Percentiles rank a stretch among this genome's conserved stretches.
These are phyloP conservation scores for Scutellaria galericulata DNA, from an alignment of 257 asterid species.

Conservation along the genomic window DNA sequence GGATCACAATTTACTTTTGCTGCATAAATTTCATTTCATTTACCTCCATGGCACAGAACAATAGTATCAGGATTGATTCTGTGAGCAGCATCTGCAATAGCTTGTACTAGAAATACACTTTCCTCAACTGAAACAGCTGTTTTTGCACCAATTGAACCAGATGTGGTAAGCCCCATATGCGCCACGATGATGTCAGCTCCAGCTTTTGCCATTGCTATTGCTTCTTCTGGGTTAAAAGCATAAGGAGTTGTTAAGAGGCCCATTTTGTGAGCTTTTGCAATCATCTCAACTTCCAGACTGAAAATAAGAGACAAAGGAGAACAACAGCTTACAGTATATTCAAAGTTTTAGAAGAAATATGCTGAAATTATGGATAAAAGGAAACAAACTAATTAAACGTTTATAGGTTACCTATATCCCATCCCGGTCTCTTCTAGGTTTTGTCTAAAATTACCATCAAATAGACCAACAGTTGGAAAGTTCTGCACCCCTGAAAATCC, in stretches of 20 bases:
- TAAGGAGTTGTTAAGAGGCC: conserved; percentile 97
- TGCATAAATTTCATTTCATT: conserved; percentile 1
- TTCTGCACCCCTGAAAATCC: conserved; percentile 96
- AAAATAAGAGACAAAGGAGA: not conserved
- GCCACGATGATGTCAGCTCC: conserved; percentile 98
- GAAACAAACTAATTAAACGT: not conserved
- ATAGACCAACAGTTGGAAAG: conserved; percentile 96
- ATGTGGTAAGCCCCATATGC: conserved; percentile 97
- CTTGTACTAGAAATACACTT: conserved; percentile 84
- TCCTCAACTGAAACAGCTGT: conserved; percentile 81
- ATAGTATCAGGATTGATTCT: conserved; percentile 65
- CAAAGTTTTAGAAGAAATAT: conserved; percentile 5
- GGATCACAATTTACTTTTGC: conserved; percentile 5
- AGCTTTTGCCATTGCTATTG: conserved; percentile 84
- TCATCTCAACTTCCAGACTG: conserved; percentile 98
- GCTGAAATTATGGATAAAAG: not conserved
- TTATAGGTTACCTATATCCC: conserved; percentile 73
- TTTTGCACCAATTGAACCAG: conserved; percentile 95
- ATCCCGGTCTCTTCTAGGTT: conserved; percentile 97
- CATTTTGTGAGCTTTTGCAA: conserved; percentile 85
- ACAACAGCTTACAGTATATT: not conserved
- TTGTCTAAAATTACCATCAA: conserved; percentile 91
- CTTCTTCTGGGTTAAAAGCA: conserved; percentile 90
- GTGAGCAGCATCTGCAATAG: conserved; percentile 92
- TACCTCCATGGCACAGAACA: conserved; percentile 99